These are phyloP conservation scores for Starmerella geochares DNA, from an alignment of 805 yeast genomes.

Conservation along the genomic window DNA sequence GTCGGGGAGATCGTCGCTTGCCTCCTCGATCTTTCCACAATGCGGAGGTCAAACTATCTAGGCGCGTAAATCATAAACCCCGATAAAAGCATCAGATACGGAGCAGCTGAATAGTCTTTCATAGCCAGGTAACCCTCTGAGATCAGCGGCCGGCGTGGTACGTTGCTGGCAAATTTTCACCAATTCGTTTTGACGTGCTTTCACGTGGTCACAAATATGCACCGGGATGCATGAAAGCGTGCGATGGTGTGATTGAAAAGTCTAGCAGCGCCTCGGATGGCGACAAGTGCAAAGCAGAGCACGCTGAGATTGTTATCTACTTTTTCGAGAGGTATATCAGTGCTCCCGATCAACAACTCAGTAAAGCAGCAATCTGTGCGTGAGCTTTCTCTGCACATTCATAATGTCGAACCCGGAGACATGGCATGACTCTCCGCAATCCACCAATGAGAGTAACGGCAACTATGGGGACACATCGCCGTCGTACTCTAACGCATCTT, in stretches of 20 bases:
- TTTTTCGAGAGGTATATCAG: neutral
- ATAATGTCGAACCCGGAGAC: neutral
- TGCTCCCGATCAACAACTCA: neutral
- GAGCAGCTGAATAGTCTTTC: too few relatives aligned
- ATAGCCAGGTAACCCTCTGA: neutral
- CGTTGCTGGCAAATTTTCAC: neutral
- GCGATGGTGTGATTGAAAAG: slow-evolving; percentile 14
- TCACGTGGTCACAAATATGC: neutral
- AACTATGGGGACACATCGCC: neutral
- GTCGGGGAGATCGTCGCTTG: neutral
- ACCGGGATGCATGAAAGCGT: slow-evolving; percentile 6
- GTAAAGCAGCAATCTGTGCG: too few relatives aligned
- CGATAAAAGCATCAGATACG: too few relatives aligned
- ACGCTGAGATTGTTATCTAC: too few relatives aligned
- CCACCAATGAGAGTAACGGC: neutral
- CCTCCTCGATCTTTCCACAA: neutral
- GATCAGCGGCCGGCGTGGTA: neutral
- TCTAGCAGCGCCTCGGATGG: neutral
- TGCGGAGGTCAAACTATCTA: too few relatives aligned
- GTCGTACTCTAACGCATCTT: neutral
- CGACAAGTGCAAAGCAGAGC: too few relatives aligned
- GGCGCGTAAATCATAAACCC: too few relatives aligned
- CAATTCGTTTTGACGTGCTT: neutral
- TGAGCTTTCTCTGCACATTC: too few relatives aligned
- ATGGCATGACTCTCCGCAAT: neutral